phyloP scores from a whole-genome alignment of 2,329 filamentous ascomycete species.

The Penicillium sp. region DNA sequence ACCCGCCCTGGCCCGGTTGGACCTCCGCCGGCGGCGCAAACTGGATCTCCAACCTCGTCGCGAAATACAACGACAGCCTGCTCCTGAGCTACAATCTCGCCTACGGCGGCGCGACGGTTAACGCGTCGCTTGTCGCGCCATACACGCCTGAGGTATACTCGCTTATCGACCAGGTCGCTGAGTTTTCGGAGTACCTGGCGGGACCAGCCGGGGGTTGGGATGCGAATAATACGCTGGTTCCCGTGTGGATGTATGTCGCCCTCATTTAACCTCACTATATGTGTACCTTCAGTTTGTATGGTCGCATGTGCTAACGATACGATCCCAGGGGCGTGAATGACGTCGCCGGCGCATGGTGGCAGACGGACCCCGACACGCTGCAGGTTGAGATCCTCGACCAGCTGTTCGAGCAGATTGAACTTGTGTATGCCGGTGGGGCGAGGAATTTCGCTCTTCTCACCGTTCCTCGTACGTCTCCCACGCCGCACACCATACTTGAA shows the following conservation, averaged over 20 bases:
- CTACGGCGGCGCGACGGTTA: conserved; percentile 17
- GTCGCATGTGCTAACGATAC: background rate
- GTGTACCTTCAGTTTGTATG: too few species aligned
- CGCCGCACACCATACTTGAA: background rate
- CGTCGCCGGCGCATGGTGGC: conserved; percentile 15
- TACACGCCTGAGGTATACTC: conserved; percentile 10
- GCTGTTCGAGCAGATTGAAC: conserved; percentile 17
- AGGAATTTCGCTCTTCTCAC: conserved; percentile 16
- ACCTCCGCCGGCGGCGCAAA: conserved; percentile 17
- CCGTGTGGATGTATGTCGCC: conserved; percentile 14
- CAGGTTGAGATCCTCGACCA: conserved; percentile 11
- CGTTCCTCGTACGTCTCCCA: conserved; percentile 13
- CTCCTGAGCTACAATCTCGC: conserved; percentile 19
- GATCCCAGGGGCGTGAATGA: conserved; percentile 19
- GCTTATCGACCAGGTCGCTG: conserved; percentile 19
- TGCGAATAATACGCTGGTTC: conserved; percentile 6
- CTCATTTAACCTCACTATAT: background rate
- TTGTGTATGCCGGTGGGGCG: conserved; percentile 13
- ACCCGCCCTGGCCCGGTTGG: conserved; percentile 19
- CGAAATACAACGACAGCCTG: conserved; percentile 12
- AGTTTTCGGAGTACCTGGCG: conserved; percentile 5
- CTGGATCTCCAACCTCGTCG: conserved; percentile 16
- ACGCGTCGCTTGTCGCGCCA: conserved; percentile 14
- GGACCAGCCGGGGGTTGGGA: conserved; percentile 8
- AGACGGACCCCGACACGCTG: conserved; percentile 3